These are phyloP conservation scores for Scedosporium apiospermum DNA, from an alignment of 2,329 filamentous ascomycete genomes.

Conservation along the genomic window DNA sequence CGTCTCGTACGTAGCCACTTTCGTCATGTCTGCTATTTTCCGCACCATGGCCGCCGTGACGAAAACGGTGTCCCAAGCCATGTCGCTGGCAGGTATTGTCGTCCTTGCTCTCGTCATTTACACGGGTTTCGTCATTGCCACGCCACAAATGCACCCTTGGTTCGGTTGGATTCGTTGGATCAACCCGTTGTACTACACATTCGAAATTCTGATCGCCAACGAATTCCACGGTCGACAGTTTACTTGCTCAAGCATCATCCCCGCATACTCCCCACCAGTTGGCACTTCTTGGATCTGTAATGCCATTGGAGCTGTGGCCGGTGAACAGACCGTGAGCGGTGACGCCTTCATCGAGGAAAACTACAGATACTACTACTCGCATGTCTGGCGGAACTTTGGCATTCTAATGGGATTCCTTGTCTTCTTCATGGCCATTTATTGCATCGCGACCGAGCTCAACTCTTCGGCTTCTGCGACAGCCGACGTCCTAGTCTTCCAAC, in stretches of 20 bases:
- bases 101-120: slow-evolving; percentile 51
- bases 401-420: slow-evolving; percentile 57
- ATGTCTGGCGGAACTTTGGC: slow-evolving; percentile 61
- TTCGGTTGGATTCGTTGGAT: slow-evolving; percentile 68
- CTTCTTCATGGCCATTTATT: slow-evolving; percentile 54
- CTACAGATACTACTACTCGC: slow-evolving; percentile 46
- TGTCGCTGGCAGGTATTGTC: slow-evolving; percentile 41
- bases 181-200: slow-evolving; percentile 65
- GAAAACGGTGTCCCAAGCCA: slow-evolving; percentile 50
- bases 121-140: slow-evolving; percentile 46
- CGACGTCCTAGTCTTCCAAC: slow-evolving; percentile 59
- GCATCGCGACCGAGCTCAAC: slow-evolving; percentile 55
- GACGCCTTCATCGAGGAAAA: slow-evolving; percentile 48
- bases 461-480: slow-evolving; percentile 53
- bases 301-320: slow-evolving; percentile 43
- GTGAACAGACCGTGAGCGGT: slow-evolving; percentile 45
- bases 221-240: slow-evolving; percentile 55
- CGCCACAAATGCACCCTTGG: slow-evolving; percentile 58
- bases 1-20: slow-evolving; percentile 55
- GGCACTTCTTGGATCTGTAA: slow-evolving; percentile 43
- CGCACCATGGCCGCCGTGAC: slow-evolving; percentile 63
- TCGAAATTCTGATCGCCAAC: slow-evolving; percentile 63
- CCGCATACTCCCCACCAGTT: slow-evolving; percentile 31
- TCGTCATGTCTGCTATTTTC: slow-evolving; percentile 71
- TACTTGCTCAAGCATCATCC: slow-evolving; percentile 42